Evolutionary conservation across 495 filamentous ascomycete species (phyloP), one percentile per base, ranked within the genome.

Genomic region (Pyrenula aspistea): DNA sequence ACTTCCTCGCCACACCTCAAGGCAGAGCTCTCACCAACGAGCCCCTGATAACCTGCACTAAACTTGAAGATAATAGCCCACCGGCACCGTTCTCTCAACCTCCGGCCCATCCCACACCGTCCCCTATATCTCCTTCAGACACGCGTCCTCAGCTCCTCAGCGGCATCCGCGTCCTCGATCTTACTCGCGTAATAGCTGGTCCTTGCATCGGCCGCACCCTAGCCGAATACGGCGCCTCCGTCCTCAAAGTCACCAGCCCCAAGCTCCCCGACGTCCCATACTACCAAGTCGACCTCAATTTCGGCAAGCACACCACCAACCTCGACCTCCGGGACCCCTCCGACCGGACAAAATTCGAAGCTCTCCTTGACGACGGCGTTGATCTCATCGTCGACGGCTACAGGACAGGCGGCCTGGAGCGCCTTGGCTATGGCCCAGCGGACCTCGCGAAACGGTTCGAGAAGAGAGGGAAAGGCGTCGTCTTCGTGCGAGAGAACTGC

Each of bases 231-330:
- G 84, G 83, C 21, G 84, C 84, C 54, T 75, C 79, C 55, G 79
- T 87, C 2, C 66, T 88, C 59, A 88, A 88, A 63, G 76, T 90
- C 59, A 88, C 86, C 15, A 84, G 80, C 23, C 79, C 83, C 0
- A 71, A 75, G 31, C 73, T 88, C 22, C 80, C 80, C 12, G 86
- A 90, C 57, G 86, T 90, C 10, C 85, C 86, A 0, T 88, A 88
- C 72, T 90, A 88, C 73, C 86, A 88, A 65, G 83, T 90, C 10
- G 86, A 89, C 60, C 83, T 83, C 49, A 89, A 91, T 67, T 81
- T 83, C 62, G 84, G 86, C 56, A 89, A 89, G 65, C 74, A 74
- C 53, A 70, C 76, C 20, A 70, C 74, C 4, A 73, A 77, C 53
- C 68, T 89, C 12, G 77, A 89, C 58, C 73, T 89, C 21, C 81